Base-by-base conservation (phyloP, 1,284 basidiomycete species). In the Heterobasidion annosum region DNA sequence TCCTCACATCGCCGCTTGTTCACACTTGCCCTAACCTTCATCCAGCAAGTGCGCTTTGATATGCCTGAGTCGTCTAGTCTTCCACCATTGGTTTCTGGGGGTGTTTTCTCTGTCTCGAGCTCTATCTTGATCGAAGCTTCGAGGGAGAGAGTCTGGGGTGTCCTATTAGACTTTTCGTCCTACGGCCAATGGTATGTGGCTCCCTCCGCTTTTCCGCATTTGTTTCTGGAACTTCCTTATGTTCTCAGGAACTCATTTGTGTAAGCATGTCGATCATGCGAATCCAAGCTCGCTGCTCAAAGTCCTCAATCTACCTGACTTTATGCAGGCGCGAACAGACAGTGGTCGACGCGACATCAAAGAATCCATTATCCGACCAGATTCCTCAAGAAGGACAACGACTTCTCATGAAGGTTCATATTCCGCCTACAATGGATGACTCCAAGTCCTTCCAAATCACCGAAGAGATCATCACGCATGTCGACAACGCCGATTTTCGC, bases 41-140 rank as follows among this genome's bases (percentile, higher is more conserved):
- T 4, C 25, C 25, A 25, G 25, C 12, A 18, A 18, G 12, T 13
- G 10, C 45, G 10, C 45, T 19, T 47, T 16, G 16, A 10, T 16
- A 50, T 35, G 34, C 35, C 48, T 15, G 48, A 40, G 32, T 34
- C 46, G 8, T 49, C 53, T 32, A 25, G 49, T 16, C 47, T 50
- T n/a, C 54, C 54, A 13, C 25, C 54, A 15, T 34, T 54, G 18
- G 19, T 54, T 3, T 51, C 54, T 9, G 18, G 34, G 12, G 67
- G 63, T 0, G 68, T 70, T 1, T 64, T 72, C 46, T 34, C 50
- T 7, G 51, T 57, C 4, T 57, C 57, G 8, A 56, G 63, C 33
- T 68, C 70, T 2, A 57, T 60, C 6, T 49, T 55, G 9, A 71
- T 70, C n/a, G 65, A 71, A 50, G 70, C 69, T 5, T 68, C 69